Base-by-base conservation (phyloP, 352 stramenopile genomes). In the Proteromonas lacertae region DNA sequence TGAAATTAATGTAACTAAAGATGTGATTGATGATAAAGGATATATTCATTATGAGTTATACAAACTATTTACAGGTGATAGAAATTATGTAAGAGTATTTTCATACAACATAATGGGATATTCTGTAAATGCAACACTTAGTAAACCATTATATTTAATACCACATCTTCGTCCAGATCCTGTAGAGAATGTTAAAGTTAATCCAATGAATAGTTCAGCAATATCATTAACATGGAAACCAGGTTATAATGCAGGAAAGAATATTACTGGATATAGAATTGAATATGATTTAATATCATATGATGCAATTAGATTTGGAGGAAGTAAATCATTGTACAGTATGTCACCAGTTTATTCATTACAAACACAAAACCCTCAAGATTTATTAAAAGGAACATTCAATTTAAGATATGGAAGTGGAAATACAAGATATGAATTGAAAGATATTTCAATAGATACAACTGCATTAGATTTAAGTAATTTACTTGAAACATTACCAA, bases 71-170 rank as follows among this genome's bases (percentile, higher is more conserved):
- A 67, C 68, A 25, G 73, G 73, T 12, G 56, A 44, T 8, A 43
- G 56, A 12, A 80, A 87, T 44, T 82, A 73, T 44, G 63, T 84
- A 5, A 64, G 73, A 7, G 53, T 86, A 6, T 87, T 70, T 36
- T 57, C 69, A 12, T 84, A 84, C 53, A 89, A 87, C 36, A 59
- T 64, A 12, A 79, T 81, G 19, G 75, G 75, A 0, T 89, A 84
- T 44, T 84, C 67, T 4, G 39, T 53, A 0, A 40, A 48, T 1
- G 50, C 68, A 1, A 64, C 57, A 5, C 45, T 70, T n/a, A 60
- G 65, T 0, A 47, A 61, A 1, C 58, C 69, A 2, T 41, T 57
- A 10, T 78, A 60, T 38, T 67, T 54, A 1, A 45, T 26, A 2
- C 71, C 74, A 0, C 68, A 60, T 44, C 74, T 65, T 2, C 64